Evolutionary conservation across 1,139 yeast genomes (phyloP), one percentile per base, ranked within the genome.

Genomic region (Saccharomycopsis hybrid): DNA sequence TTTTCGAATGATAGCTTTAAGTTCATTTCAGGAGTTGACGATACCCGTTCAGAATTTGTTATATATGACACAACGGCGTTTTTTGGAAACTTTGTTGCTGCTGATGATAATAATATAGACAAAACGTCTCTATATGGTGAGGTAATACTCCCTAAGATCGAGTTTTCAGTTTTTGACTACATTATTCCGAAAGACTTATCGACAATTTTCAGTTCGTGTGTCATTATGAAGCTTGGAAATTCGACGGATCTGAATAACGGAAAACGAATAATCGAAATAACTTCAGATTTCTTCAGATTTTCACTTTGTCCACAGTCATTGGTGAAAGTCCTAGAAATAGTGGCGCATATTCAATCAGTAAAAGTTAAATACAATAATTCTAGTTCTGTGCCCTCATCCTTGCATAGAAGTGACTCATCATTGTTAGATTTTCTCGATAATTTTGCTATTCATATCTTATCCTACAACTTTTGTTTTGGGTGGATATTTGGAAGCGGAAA

Each of bases 381-480:
- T n/a, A n/a, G n/a, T n/a, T n/a, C n/a, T n/a, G n/a, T n/a, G n/a
- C n/a, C n/a, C n/a, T n/a, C n/a, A n/a, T n/a, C n/a, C n/a, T n/a
- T n/a, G n/a, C n/a, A n/a, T n/a, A n/a, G n/a, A n/a, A n/a, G n/a
- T n/a, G n/a, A n/a, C n/a, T n/a, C n/a, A n/a, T n/a, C n/a, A n/a
- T n/a, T n/a, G n/a, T n/a, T n/a, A n/a, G n/a, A n/a, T n/a, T n/a
- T n/a, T n/a, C n/a, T 44, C 36, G 46, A 51, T 4, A 43, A 39
- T 2, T 56, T 59, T 18, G 66, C 85, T 0, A 69, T 85, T 41
- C 84, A 79, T 51, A 71, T 85, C 44, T 63, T 81, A 8, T 76
- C 89, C 0, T 77, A 81, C 57, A 79, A 83, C 57, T 73, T 85
- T 55, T 84, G 94, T 58, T 54, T 83, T 36, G 95, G 95, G 0